Evolutionary conservation across 2,329 filamentous ascomycete genomes (phyloP).

Genomic region (Trichocomaceae sp.): DNA sequence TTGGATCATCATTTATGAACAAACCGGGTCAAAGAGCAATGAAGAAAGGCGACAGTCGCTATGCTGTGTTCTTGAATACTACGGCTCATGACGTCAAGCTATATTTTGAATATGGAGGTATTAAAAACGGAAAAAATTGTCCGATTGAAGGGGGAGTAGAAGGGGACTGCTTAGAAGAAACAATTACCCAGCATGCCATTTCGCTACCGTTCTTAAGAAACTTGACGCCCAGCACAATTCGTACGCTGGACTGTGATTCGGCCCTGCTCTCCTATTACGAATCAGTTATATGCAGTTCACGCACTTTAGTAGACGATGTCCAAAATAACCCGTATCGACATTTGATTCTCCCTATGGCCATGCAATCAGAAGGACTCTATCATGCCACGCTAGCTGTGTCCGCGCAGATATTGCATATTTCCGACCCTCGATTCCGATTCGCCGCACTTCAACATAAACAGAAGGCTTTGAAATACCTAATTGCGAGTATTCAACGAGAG

Average conservation of each 20-base stretch:
- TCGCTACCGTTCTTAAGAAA: neutral
- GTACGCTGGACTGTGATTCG: slow-evolving; percentile 14
- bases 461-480: slow-evolving; percentile 6
- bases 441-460: slow-evolving; percentile 21
- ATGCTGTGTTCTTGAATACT: slow-evolving; percentile 5
- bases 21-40: too few species aligned
- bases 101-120: slow-evolving; percentile 4
- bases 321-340: slow-evolving; percentile 25
- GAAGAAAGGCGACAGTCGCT: neutral
- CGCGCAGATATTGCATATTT: slow-evolving; percentile 21
- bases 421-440: slow-evolving; percentile 17
- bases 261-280: slow-evolving; percentile 23
- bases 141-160: neutral
- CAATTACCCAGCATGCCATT: neutral
- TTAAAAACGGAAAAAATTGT: neutral
- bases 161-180: neutral
- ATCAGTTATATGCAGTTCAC: slow-evolving; percentile 22
- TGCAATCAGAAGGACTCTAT: slow-evolving; percentile 22
- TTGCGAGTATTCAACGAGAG: neutral
- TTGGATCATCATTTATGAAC: neutral
- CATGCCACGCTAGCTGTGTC: slow-evolving; percentile 23
- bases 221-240: neutral
- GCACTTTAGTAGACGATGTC: slow-evolving; percentile 23
- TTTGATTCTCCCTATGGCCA: slow-evolving; percentile 24
- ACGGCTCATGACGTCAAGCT: slow-evolving; percentile 6